phyloP scores from a whole-genome alignment of 139 green algal genomes.

The Tetradesmus obliquus region DNA sequence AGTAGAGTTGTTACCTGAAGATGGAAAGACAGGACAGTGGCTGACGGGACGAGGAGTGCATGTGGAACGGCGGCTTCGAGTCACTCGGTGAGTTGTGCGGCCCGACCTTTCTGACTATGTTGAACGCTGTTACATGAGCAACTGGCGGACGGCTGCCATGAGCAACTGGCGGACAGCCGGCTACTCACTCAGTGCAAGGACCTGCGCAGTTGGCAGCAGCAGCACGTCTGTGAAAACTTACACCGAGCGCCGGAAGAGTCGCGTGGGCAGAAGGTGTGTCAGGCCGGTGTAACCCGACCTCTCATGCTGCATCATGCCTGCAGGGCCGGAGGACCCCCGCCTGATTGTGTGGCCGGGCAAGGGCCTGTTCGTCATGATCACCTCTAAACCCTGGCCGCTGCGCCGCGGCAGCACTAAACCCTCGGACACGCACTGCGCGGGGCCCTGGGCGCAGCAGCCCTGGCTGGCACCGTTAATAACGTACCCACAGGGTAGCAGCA shows the following conservation, averaged over 20 bases:
- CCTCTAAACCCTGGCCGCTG: conserved; percentile 23
- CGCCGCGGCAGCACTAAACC: conserved; percentile 2
- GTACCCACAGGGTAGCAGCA: not conserved
- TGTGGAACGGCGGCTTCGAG: conserved; percentile 44
- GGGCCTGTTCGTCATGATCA: conserved; percentile 46
- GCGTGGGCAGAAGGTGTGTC: too few species aligned
- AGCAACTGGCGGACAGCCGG: too few species aligned
- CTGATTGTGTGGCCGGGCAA: conserved; percentile 43
- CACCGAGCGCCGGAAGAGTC: too few species aligned
- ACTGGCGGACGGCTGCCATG: too few species aligned
- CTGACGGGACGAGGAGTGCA: conserved; percentile 13
- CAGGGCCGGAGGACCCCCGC: conserved; percentile 39
- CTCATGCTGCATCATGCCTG: not conserved
- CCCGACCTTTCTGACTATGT: too few species aligned
- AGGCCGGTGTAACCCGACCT: too few species aligned
- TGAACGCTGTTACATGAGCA: too few species aligned
- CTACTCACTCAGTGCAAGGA: not conserved
- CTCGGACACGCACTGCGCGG: conserved; percentile 13
- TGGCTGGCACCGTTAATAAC: conserved; percentile 22
- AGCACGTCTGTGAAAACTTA: not conserved
- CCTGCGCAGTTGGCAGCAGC: not conserved
- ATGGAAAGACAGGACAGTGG: not conserved
- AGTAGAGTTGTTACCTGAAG: too few species aligned
- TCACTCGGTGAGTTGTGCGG: not conserved
- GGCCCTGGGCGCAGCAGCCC: conserved; percentile 33